A percentile compares a stretch with the other conserved stretches of the same genome.
These are phyloP conservation scores for Aspergillus ibericus DNA, from an alignment of 2,329 filamentous ascomycete species.

Conservation along the genomic window DNA sequence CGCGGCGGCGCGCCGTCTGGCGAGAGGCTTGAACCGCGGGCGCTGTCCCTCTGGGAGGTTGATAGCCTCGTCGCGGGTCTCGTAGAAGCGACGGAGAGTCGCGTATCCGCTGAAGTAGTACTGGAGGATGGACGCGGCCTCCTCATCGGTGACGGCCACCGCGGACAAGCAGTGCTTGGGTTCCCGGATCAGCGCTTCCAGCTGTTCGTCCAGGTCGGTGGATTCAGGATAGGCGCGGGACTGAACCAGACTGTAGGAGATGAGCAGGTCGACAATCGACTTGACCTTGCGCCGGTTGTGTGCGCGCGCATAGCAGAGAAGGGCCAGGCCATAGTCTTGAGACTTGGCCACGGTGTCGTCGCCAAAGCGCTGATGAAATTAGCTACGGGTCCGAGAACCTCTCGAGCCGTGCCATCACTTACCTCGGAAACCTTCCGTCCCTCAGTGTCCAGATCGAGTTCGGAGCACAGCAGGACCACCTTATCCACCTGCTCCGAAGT, in stretches of 20 bases:
- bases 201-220: slow-evolving; percentile 69
- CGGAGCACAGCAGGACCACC: slow-evolving; percentile 74
- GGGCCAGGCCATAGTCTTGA: slow-evolving; percentile 77
- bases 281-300: slow-evolving; percentile 77
- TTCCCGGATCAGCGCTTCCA: slow-evolving; percentile 68
- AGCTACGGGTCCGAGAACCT: neutral
- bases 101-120: slow-evolving; percentile 89
- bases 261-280: slow-evolving; percentile 81
- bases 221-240: slow-evolving; percentile 75
- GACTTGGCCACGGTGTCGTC: slow-evolving; percentile 71
- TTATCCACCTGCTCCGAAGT: slow-evolving; percentile 75
- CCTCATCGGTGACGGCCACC: slow-evolving; percentile 71
- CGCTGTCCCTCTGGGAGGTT: slow-evolving; percentile 38
- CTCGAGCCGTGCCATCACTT: slow-evolving; percentile 29
- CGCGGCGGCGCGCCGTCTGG: slow-evolving; percentile 68
- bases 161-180: slow-evolving; percentile 70
- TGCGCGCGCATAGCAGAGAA: slow-evolving; percentile 88
- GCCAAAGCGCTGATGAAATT: slow-evolving; percentile 69
- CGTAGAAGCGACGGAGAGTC: slow-evolving; percentile 85
- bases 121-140: slow-evolving; percentile 79
- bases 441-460: slow-evolving; percentile 74
- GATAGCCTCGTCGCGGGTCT: slow-evolving; percentile 72
- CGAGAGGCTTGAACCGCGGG: slow-evolving; percentile 53
- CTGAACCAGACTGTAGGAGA: slow-evolving; percentile 82
- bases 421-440: slow-evolving; percentile 83